A percentile compares a stretch with the other conserved stretches of the same genome.
These are phyloP conservation scores for Naegleria gruberi DNA, from an alignment of 208 protist genomes.

Conservation along the genomic window DNA sequence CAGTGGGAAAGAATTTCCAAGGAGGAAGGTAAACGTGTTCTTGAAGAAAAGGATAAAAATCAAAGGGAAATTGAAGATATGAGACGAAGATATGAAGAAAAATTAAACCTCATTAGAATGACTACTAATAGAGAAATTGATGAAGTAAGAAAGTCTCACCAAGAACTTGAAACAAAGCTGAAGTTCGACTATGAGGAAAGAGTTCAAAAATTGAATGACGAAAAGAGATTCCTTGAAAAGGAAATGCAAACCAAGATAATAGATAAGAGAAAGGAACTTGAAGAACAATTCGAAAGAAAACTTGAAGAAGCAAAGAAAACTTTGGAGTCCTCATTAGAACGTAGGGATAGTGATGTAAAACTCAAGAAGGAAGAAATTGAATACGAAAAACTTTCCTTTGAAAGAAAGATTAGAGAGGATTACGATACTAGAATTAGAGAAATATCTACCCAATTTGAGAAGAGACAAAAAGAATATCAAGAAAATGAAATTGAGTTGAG, in stretches of 20 bases:
- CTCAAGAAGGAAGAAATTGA: not conserved
- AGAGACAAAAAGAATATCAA: not conserved
- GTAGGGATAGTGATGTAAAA: not conserved
- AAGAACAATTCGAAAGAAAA: not conserved
- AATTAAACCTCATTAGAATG: not conserved
- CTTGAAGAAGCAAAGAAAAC: not conserved
- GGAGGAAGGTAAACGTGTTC: not conserved
- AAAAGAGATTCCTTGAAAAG: not conserved
- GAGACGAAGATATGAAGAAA: not conserved
- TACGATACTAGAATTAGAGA: not conserved
- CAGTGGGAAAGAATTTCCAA: not conserved
- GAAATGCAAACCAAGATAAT: not conserved
- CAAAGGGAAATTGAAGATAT: not conserved
- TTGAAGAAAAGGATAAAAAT: not conserved
- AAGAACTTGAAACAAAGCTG: not conserved
- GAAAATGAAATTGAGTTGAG: not conserved
- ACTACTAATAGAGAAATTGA: not conserved
- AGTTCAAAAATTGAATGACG: not conserved
- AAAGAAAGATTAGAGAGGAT: constrained; percentile 1
- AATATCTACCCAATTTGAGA: not conserved
- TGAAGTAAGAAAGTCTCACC: not conserved
- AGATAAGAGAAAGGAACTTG: constrained; percentile 5
- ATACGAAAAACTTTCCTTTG: not conserved
- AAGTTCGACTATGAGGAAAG: constrained; percentile 1
- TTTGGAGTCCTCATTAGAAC: not conserved